Evolutionary conservation across 2,329 filamentous ascomycete genomes (phyloP).

Genomic region (Colletotrichum eleusines): DNA sequence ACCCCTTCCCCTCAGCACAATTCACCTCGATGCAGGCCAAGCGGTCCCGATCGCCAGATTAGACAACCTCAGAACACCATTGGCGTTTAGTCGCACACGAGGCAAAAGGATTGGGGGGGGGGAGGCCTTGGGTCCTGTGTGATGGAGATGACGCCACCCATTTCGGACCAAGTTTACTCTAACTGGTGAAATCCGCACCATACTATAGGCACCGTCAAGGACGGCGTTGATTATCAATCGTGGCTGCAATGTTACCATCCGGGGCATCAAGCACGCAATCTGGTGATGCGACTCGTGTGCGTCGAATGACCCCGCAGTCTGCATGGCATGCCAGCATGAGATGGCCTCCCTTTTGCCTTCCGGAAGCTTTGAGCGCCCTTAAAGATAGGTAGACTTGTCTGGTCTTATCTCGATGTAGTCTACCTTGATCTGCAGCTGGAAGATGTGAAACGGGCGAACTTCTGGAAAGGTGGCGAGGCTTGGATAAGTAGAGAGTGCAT

Average conservation of each 20-base stretch:
- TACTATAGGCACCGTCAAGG: background rate
- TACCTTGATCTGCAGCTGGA: too few species aligned
- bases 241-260: constrained; percentile 38
- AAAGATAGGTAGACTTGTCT: background rate
- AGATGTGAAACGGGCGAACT: background rate
- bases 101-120: constrained; percentile 21
- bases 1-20: background rate
- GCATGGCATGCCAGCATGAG: constrained; percentile 1
- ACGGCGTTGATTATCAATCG: constrained; percentile 32
- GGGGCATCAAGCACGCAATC: constrained; percentile 38
- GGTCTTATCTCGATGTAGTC: background rate
- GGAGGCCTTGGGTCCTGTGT: background rate
- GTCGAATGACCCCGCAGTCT: constrained; percentile 30
- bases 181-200: constrained; percentile 9
- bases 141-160: constrained; percentile 36
- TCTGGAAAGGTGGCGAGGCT: background rate
- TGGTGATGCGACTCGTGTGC: constrained; percentile 19
- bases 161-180: constrained; percentile 5
- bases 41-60: constrained; percentile 17
- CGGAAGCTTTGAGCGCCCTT: background rate
- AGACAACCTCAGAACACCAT: constrained; percentile 1
- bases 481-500: background rate
- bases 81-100: constrained; percentile 13
- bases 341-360: background rate
- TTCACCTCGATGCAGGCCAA: constrained; percentile 7